Conservation (phyloP, 208 protist genomes). For the Wallacemonas sp. region DNA sequence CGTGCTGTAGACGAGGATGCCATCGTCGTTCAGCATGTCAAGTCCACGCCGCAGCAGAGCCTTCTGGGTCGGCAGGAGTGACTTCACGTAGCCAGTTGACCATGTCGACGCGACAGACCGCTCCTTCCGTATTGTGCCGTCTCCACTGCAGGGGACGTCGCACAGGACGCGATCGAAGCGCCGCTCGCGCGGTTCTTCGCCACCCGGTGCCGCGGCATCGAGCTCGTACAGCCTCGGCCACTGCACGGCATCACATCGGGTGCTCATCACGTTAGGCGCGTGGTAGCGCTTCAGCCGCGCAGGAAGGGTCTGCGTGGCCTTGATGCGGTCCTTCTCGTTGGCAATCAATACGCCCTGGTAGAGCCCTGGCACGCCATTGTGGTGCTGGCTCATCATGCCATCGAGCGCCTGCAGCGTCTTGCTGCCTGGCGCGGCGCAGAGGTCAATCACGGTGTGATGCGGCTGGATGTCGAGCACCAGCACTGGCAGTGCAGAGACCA, state of each 20-base stretch:
- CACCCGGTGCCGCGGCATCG: background rate
- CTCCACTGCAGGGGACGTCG: slow-evolving; percentile 96
- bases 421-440: slow-evolving; percentile 92
- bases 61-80: slow-evolving; percentile 86
- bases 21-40: slow-evolving; percentile 73
- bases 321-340: slow-evolving; percentile 91
- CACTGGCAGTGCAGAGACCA: slow-evolving; percentile 85
- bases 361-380: slow-evolving; percentile 16
- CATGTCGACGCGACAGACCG: slow-evolving; percentile 80
- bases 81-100: slow-evolving; percentile 80
- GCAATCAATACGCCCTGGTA: slow-evolving; percentile 71
- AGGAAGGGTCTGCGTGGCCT: slow-evolving; percentile 92
- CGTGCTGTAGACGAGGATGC: slow-evolving; percentile 96
- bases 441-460: slow-evolving; percentile 83
- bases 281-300: slow-evolving; percentile 89
- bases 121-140: slow-evolving; percentile 95
- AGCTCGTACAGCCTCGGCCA: slow-evolving; percentile 78
- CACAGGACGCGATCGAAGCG: slow-evolving; percentile 93
- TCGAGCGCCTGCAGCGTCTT: slow-evolving; percentile 91
- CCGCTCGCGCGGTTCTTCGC: slow-evolving; percentile 32
- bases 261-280: slow-evolving; percentile 82
- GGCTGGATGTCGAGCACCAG: slow-evolving; percentile 72
- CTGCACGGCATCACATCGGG: slow-evolving; percentile 85
- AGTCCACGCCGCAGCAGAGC: slow-evolving; percentile 87
- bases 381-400: slow-evolving; percentile 51